phyloP scores from a whole-genome alignment of 2,329 filamentous ascomycete species.

The Beauveria medogensis region DNA sequence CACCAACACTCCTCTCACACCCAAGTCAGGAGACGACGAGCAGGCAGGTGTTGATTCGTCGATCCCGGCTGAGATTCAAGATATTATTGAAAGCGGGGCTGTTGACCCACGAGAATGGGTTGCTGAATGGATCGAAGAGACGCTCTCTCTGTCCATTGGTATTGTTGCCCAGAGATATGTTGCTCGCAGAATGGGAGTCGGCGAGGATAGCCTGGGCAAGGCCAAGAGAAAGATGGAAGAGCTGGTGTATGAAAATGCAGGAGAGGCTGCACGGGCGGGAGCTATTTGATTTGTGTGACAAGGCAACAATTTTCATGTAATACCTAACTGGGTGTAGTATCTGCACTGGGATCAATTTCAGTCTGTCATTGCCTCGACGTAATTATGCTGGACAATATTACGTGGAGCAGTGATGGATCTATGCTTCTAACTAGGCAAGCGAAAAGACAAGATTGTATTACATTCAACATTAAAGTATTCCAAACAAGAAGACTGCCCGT shows the following conservation, averaged over 20 bases:
- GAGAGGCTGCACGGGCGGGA: constrained; percentile 53
- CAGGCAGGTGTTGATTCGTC: constrained; percentile 28
- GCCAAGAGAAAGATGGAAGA: constrained; percentile 54
- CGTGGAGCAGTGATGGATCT: too few species aligned
- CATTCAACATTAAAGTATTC: too few species aligned
- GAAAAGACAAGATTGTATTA: too few species aligned
- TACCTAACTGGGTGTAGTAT: constrained; percentile 4
- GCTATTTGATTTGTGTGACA: constrained; percentile 30
- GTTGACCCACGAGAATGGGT: constrained; percentile 97
- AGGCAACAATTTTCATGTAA: neutral
- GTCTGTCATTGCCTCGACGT: neutral
- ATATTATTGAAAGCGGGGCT: constrained; percentile 66
- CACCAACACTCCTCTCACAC: constrained; percentile 52
- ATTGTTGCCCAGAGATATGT: constrained; percentile 93
- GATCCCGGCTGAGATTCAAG: constrained; percentile 73
- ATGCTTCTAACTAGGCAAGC: too few species aligned
- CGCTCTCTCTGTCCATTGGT: constrained; percentile 68
- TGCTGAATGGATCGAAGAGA: constrained; percentile 92
- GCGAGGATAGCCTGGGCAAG: constrained; percentile 61
- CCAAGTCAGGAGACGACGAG: constrained; percentile 42
- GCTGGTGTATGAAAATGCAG: constrained; percentile 47
- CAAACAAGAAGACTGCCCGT: too few species aligned
- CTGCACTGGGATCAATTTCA: neutral
- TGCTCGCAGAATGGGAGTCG: constrained; percentile 89
- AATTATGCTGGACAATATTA: neutral